Conservation (phyloP, 148 eudicot species). For the Persicaria maculosa region DNA sequence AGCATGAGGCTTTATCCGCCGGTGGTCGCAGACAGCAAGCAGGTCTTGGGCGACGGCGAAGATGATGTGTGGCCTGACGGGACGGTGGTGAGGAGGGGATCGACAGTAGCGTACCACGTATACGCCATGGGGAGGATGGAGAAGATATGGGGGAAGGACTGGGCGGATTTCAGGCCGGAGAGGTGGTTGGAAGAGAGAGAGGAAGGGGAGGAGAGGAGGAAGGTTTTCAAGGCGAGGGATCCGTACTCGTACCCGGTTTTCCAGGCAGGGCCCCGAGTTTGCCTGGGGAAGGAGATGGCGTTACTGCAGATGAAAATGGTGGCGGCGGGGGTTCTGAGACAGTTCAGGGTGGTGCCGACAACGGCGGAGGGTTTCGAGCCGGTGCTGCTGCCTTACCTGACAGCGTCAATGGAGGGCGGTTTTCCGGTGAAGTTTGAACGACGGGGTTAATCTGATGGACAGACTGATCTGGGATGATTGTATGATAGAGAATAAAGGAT, state of each 20-base stretch:
- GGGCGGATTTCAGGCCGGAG: too few species aligned
- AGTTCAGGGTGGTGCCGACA: constrained; percentile 19
- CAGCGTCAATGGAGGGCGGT: constrained; percentile 21
- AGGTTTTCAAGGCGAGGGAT: too few species aligned
- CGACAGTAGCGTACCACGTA: too few species aligned
- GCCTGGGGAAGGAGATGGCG: constrained; percentile 28
- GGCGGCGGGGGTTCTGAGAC: constrained; percentile 14
- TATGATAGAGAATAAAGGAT: too few species aligned
- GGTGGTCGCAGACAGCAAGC: background rate
- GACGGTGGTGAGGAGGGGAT: too few species aligned
- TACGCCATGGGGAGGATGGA: too few species aligned
- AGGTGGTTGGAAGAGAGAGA: too few species aligned
- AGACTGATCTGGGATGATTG: too few species aligned
- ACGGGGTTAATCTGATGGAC: too few species aligned
- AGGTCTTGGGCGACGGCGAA: background rate
- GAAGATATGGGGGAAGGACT: too few species aligned
- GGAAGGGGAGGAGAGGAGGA: too few species aligned
- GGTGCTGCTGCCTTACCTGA: constrained; percentile 9
- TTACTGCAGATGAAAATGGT: constrained; percentile 24
- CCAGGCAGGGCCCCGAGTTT: constrained; percentile 23
- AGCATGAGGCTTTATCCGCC: background rate
- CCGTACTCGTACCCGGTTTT: constrained; percentile 16
- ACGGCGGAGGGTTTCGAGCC: constrained; percentile 13
- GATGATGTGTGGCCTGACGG: too few species aligned
- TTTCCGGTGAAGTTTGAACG: constrained; percentile 20